Percentiles rank a stretch among this genome's conserved stretches.
Evolutionary conservation across 2,329 filamentous ascomycete genomes (phyloP).

Genomic region (Botryosphaeria dothidea): DNA sequence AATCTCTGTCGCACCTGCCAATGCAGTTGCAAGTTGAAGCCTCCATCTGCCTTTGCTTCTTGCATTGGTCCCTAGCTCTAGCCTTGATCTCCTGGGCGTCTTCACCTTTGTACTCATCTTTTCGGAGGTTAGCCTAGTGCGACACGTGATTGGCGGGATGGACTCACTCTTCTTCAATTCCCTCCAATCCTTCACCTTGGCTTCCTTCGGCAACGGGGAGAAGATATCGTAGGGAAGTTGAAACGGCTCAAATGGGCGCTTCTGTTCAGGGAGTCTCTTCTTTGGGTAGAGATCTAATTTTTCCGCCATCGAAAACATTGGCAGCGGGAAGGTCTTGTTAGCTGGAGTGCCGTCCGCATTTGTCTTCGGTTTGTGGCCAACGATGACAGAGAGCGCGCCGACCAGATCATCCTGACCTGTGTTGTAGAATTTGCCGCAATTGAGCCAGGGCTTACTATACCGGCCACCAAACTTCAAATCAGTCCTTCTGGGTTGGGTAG

Average conservation of each 20-base stretch:
- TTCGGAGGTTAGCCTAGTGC: neutral
- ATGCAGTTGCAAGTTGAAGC: constrained; percentile 62
- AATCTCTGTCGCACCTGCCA: constrained; percentile 62
- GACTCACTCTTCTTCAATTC: constrained; percentile 67
- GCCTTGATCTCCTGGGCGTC: constrained; percentile 27
- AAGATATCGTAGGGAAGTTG: constrained; percentile 89
- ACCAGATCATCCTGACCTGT: constrained; percentile 24
- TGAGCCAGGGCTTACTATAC: constrained; percentile 9
- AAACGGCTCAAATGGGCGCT: constrained; percentile 16
- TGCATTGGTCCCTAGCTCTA: constrained; percentile 58
- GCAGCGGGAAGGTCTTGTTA: constrained; percentile 67
- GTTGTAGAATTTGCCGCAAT: constrained; percentile 26
- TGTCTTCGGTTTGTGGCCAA: constrained; percentile 40
- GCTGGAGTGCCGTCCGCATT: constrained; percentile 29
- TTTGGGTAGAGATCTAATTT: constrained; percentile 61
- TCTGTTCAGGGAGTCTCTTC: constrained; percentile 14
- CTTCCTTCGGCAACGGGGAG: constrained; percentile 80
- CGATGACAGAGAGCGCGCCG: neutral
- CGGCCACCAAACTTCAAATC: neutral
- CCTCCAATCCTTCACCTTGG: constrained; percentile 90
- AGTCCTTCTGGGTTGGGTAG: constrained; percentile 30
- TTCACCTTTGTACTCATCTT: constrained; percentile 20
- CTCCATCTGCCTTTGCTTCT: constrained; percentile 72
- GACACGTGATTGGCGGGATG: neutral
- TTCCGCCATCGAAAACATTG: constrained; percentile 75